Evolutionary conservation across 768 basidiomycete species (phyloP).

Genomic region (Vishniacozyma victoriae): DNA sequence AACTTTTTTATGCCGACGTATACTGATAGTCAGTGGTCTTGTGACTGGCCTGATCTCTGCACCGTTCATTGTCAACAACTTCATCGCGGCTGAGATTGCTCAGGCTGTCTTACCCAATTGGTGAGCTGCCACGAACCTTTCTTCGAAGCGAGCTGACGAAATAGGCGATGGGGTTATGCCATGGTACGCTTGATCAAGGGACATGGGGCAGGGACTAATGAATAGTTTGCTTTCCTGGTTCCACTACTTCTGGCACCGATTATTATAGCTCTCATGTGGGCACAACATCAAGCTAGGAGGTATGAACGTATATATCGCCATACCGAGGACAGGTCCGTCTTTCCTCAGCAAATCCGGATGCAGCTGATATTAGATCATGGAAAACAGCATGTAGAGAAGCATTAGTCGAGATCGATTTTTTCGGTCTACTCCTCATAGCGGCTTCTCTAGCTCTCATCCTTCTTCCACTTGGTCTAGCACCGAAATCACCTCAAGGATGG

Average conservation of each 20-base stretch:
- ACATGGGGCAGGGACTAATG: neutral
- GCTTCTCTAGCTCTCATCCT: constrained; percentile 43
- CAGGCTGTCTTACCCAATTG: constrained; percentile 40
- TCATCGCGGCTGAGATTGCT: constrained; percentile 48
- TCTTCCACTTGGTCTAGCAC: constrained; percentile 45
- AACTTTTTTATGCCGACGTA: neutral
- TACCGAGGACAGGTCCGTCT: no score
- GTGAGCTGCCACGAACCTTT: neutral
- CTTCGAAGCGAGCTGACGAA: constrained; percentile 1
- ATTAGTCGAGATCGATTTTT: constrained; percentile 35
- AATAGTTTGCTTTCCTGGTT: constrained; percentile 42
- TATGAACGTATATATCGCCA: no score
- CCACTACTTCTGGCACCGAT: constrained; percentile 44
- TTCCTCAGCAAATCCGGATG: no score
- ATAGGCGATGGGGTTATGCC: constrained; percentile 50
- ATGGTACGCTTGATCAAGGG: constrained; percentile 21
- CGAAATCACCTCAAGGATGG: constrained; percentile 30
- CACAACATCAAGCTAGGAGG: constrained; percentile 40
- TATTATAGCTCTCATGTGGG: constrained; percentile 46
- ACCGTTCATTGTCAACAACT: constrained; percentile 48
- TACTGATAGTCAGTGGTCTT: constrained; percentile 15
- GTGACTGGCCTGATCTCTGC: constrained; percentile 39
- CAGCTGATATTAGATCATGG: constrained; percentile 3
- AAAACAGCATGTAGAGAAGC: constrained; percentile 9
- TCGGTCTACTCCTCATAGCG: constrained; percentile 44